Base-by-base conservation (phyloP, 768 basidiomycete genomes). In the Sporobolomyces roseus region DNA sequence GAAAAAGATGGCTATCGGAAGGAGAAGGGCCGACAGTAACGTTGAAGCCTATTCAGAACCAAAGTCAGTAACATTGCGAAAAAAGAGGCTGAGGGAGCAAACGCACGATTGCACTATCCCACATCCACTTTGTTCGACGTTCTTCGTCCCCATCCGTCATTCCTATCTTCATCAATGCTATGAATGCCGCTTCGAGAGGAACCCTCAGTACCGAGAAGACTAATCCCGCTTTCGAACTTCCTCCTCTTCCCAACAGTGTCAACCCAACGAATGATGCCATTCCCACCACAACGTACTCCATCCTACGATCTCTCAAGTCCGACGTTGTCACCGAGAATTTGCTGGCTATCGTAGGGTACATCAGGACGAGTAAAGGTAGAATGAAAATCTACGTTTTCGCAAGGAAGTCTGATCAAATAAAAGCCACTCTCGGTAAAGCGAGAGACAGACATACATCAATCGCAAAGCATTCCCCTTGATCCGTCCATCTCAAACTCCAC, bases 401-500 rank as follows among this genome's bases (percentile, higher is more conserved):
- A n/a, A n/a, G n/a, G n/a, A n/a, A n/a, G n/a, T n/a, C n/a, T n/a
- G n/a, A n/a, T n/a, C n/a, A n/a, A n/a, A n/a, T n/a, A n/a, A n/a
- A n/a, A n/a, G n/a, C n/a, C n/a, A n/a, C n/a, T n/a, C n/a, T n/a
- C n/a, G n/a, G n/a, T n/a, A n/a, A n/a, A n/a, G n/a, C n/a, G n/a
- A 41, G 38, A 41, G 17, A 9, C 10, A 41, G n/a, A 29, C 61
- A 61, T 10, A 65, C 63, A 7, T 66, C 61, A 8, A 72, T 61
- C 9, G 51, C 58, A 12, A 61, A 65, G 13, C 60, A 45, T 51
- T 53, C 51, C 6, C 62, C 64, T 49, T 38, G 33, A 38, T 46
- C 61, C n/a, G 41, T 49, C 4, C 38, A 9, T 41, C 38, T 17
- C 38, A 41, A 41, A 41, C 38, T 41, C 38, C 9, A 17, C 38